Conservation (phyloP, 2,329 filamentous ascomycete genomes). For the Diplodia corticola region DNA sequence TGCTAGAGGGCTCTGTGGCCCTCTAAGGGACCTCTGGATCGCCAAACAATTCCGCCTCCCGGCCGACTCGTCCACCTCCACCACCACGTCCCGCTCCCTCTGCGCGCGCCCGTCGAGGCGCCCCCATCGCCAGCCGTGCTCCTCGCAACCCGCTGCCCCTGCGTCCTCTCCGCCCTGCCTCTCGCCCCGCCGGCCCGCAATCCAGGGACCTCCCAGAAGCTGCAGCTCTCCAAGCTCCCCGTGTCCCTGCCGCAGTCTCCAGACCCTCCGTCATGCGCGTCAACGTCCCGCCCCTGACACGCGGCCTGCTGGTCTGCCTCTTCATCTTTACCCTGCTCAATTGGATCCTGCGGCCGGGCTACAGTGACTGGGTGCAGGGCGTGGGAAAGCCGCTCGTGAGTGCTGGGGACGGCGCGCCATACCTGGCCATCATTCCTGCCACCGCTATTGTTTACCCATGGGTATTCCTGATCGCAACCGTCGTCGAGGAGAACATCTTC, state of each 20-base stretch:
- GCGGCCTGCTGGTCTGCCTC: constrained; percentile 73
- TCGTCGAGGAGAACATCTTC: constrained; percentile 92
- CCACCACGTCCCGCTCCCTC: not conserved
- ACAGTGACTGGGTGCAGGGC: constrained; percentile 49
- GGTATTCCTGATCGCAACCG: constrained; percentile 81
- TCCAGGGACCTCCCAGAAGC: not conserved
- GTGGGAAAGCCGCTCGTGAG: constrained; percentile 41
- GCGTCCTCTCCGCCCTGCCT: not conserved
- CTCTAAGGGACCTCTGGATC: constrained; percentile 1
- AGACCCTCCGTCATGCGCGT: constrained; percentile 65
- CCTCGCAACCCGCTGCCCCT: not conserved
- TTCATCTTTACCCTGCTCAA: constrained; percentile 79
- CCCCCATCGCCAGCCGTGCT: not conserved
- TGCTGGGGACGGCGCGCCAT: constrained; percentile 71
- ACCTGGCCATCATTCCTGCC: constrained; percentile 82
- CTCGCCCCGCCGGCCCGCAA: constrained; percentile 7
- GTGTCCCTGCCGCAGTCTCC: constrained; percentile 15
- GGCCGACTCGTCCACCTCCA: not conserved
- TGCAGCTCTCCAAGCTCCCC: constrained; percentile 23
- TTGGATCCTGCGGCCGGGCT: constrained; percentile 63
- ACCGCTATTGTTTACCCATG: constrained; percentile 85
- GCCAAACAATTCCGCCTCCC: constrained; percentile 2
- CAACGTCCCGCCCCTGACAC: constrained; percentile 90
- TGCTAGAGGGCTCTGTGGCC: not conserved
- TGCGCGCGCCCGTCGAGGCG: constrained; percentile 11